Percentiles rank a stretch among this genome's conserved stretches.
These are phyloP conservation scores for Fraxinus floribunda DNA, from an alignment of 305 asterid species.

Conservation along the genomic window DNA sequence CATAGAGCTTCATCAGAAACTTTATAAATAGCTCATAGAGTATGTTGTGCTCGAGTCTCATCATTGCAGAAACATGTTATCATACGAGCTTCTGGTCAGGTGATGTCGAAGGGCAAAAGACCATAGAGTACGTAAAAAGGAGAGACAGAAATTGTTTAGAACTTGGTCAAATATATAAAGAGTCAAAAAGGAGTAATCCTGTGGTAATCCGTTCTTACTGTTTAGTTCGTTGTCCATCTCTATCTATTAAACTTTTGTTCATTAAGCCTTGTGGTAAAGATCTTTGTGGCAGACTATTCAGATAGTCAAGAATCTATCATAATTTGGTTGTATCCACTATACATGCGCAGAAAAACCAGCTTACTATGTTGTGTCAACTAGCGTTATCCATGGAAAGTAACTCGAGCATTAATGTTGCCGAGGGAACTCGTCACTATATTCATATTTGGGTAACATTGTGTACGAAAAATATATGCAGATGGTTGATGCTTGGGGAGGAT, in stretches of 20 bases:
- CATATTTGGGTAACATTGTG: neutral
- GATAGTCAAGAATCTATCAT: neutral
- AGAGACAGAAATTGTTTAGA: neutral
- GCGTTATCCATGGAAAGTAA: neutral
- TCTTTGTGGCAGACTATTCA: neutral
- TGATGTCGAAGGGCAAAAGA: neutral
- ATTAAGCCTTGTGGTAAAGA: neutral
- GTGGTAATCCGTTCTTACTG: neutral
- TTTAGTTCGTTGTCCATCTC: neutral
- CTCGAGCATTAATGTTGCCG: neutral
- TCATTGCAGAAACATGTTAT: neutral
- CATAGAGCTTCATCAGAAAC: neutral
- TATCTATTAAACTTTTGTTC: neutral
- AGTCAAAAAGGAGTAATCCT: neutral
- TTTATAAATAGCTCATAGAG: neutral
- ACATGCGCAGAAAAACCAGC: neutral
- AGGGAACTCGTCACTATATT: neutral
- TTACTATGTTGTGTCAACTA: neutral
- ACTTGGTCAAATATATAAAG: neutral
- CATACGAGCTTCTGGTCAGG: neutral
- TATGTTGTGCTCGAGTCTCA: neutral
- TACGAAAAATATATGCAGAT: conserved; percentile 46
- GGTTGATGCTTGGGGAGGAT: conserved; percentile 99
- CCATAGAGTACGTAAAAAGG: neutral
- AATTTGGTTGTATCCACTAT: neutral